Base-by-base conservation (phyloP, 2,329 filamentous ascomycete species). In the Fusarium foetens region DNA sequence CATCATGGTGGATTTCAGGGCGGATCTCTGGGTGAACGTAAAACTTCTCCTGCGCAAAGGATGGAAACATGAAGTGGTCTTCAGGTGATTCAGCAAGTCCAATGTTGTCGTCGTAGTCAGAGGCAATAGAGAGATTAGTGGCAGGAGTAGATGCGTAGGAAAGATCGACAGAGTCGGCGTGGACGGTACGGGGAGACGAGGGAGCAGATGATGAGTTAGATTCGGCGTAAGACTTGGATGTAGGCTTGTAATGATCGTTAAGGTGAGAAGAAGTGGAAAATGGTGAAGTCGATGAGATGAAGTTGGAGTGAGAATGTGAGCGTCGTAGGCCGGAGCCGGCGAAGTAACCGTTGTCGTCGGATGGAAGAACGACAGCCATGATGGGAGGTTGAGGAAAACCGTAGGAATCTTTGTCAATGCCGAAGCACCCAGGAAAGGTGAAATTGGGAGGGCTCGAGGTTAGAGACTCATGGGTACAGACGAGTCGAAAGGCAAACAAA, bases 121-220 rank as follows among this genome's bases (percentile, higher is more conserved):
- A 88, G 60, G 88, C 86, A 60, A 92, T 81, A 17, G 90, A 92
- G 60, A 91, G 81, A 73, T 87, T 91, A 75, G 89, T 91, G 23
- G 88, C 86, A 8, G 90, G 87, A 6, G 90, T 92, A 5, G 91
- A 92, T 29, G 86, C 84, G 77, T 86, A 88, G 4, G 90, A 91
- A 8, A 86, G 85, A 62, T 86, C 83, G 27, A 83, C 90, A 79
- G 83, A 88, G 70, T 89, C 88, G 60, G 82, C 83, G 61, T 86
- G 85, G 39, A 85, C 69, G 19, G 85, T 85, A 58, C 83, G 84
- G 31, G 89, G 88, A 36, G 89, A 90, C 0, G 88, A 89, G n/a
- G 87, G 84, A 5, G 84, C 81, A 6, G 89, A 89, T 6, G 88
- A 90, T 16, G 82, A 81, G 51, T 82, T 83, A 19, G 87, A 87